Evolutionary conservation across 129 eudicot species (phyloP), one percentile per base, ranked within the genome.

Genomic region (Flaveria ramosissima): DNA sequence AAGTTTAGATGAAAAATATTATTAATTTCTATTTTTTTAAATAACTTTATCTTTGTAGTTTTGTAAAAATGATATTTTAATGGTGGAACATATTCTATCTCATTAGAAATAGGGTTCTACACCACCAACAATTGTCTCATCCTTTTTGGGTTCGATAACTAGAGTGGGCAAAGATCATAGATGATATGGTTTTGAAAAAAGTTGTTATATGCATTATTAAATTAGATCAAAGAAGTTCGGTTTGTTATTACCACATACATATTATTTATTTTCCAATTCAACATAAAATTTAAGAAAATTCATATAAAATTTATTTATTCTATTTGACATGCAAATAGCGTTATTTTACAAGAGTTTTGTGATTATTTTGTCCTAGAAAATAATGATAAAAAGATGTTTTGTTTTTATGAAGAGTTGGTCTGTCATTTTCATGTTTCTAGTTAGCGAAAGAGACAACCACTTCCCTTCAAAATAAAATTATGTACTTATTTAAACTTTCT

Each of bases 81-180:
- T 60, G 27, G 57, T 80, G 83, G 84, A 66, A 80, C 66, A 80
- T 64, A 65, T 80, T 73, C 79, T 52, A 62, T 36, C 43, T 50
- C 23, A 79, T 36, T 20, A 26, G 50, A 32, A 59, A 47, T 70
- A 61, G 71, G 48, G 27, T 47, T 79, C 63, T 80, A 73, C 30
- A 30, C 84, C 84, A 80, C 76, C 84, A 80, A 27, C 32, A n/a
- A 67, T 57, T 80, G 84, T 80, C 76, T 67, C 79, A 74, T 57
- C 84, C 67, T 80, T 36, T 80, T 80, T 74, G 75, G 80, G 84
- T 73, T 73, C 43, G 19, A 36, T 32, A 53, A 55, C 19, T 53
- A 65, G 73, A 73, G 68, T 64, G 78, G 77, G 70, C 52, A 64
- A 65, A 52, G 45, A 69, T 41, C 52, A 64, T 73, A 52, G 45